Evolutionary conservation across 2,329 filamentous ascomycete genomes (phyloP).

Genomic region (Sordariomycetes sp.): DNA sequence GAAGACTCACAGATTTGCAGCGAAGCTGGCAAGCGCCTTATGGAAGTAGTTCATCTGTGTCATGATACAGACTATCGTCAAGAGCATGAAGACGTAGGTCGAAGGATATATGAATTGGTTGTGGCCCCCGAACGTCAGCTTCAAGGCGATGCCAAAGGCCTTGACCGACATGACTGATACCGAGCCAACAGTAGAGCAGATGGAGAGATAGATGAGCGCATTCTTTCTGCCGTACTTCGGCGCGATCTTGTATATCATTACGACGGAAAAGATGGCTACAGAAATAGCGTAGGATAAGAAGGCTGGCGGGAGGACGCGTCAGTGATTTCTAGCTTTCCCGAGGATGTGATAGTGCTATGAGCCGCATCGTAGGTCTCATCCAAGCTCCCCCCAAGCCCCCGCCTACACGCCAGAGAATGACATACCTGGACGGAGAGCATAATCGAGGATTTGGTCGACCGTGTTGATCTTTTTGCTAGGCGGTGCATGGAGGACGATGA

Average conservation of each 20-base stretch:
- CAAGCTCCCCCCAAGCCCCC: too few species aligned
- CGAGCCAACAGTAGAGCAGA: conserved; percentile 93
- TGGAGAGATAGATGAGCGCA: conserved; percentile 89
- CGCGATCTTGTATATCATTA: conserved; percentile 95
- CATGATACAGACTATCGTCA: conserved; percentile 84
- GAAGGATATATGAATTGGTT: conserved; percentile 94
- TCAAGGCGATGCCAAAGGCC: conserved; percentile 93
- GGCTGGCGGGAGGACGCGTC: conserved; percentile 35
- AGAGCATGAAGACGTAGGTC: conserved; percentile 94
- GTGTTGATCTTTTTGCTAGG: conserved; percentile 84
- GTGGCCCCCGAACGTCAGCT: conserved; percentile 82
- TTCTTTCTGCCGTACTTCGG: conserved; percentile 89
- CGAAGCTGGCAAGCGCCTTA: conserved; percentile 93
- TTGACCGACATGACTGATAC: conserved; percentile 99
- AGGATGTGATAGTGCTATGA: not conserved
- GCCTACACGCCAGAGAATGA: not conserved
- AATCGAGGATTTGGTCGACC: conserved; percentile 81
- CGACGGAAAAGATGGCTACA: conserved; percentile 69
- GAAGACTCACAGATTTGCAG: conserved; percentile 78
- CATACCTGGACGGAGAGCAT: conserved; percentile 80
- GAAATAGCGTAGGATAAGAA: conserved; percentile 77
- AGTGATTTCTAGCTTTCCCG: not conserved
- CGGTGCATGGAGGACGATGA: conserved; percentile 94
- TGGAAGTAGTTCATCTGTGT: conserved; percentile 99
- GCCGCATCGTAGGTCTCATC: not conserved